Percentiles rank a stretch among this genome's conserved stretches.
Conservation (phyloP, 2,329 filamentous ascomycete species). For the Venturia asperata region DNA sequence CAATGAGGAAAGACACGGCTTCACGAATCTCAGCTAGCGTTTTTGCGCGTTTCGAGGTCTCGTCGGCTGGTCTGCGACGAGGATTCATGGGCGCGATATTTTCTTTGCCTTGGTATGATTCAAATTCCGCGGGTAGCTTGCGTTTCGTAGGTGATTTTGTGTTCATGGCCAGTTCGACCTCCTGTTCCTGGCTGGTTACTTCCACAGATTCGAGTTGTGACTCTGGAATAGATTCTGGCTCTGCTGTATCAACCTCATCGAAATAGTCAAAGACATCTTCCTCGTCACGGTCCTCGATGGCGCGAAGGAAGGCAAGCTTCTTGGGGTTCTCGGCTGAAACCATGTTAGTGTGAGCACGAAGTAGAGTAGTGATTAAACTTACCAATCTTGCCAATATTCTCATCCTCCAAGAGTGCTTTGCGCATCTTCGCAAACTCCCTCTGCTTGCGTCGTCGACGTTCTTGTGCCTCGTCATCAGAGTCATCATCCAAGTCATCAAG, state of each 20-base stretch:
- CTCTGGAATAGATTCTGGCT: conserved; percentile 32
- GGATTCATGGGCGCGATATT: conserved; percentile 44
- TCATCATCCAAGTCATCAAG: conserved; percentile 77
- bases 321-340: conserved; percentile 68
- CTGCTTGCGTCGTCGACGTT: conserved; percentile 71
- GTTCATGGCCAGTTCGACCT: conserved; percentile 25
- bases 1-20: conserved; percentile 75
- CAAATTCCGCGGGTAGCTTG: conserved; percentile 23
- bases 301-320: conserved; percentile 81
- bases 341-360: conserved; percentile 17
- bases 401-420: conserved; percentile 77
- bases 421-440: conserved; percentile 87
- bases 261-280: conserved; percentile 70
- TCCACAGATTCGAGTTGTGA: conserved; percentile 32
- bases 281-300: conserved; percentile 73
- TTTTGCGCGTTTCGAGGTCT: conserved; percentile 53
- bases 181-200: conserved; percentile 23
- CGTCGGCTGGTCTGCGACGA: conserved; percentile 50
- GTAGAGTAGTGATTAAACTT: not conserved
- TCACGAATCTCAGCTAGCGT: conserved; percentile 75
- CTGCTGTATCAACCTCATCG: conserved; percentile 38
- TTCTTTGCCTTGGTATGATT: conserved; percentile 15
- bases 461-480: conserved; percentile 71
- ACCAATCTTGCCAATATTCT: conserved; percentile 76
- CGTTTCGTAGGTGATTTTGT: conserved; percentile 29